These are phyloP conservation scores for Pachysandra terminalis DNA, from an alignment of 164 flowering plant genomes.

Conservation along the genomic window DNA sequence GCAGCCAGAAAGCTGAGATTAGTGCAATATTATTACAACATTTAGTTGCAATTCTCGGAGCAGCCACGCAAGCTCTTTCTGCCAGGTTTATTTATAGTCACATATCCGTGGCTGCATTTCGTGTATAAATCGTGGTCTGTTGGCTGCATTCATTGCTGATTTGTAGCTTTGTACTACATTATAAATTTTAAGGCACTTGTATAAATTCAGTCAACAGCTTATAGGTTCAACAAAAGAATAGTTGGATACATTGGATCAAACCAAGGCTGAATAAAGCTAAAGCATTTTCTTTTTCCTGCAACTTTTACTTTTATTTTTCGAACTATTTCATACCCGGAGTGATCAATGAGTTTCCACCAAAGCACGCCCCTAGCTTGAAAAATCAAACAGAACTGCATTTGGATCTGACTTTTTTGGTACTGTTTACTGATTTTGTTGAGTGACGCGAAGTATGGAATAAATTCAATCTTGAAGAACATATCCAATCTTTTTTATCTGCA, in stretches of 20 bases:
- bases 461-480: no score
- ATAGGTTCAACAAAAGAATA: neutral
- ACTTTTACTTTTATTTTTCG: no score
- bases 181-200: no score
- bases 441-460: no score
- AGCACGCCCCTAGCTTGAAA: no score
- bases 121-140: neutral
- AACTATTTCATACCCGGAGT: no score
- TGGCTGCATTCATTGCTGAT: neutral
- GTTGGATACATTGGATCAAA: neutral
- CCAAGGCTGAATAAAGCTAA: neutral
- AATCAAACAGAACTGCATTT: no score
- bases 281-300: no score
- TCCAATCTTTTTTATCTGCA: no score
- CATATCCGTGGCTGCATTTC: neutral
- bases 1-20: neutral
- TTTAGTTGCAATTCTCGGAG: neutral
- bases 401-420: no score
- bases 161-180: neutral
- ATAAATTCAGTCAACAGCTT: neutral
- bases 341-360: no score
- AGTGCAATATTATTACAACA: neutral
- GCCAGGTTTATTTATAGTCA: neutral
- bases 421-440: no score
- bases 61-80: neutral